Evolutionary conservation across 2,329 filamentous ascomycete species (phyloP), one percentile per base, ranked within the genome.

Genomic region (Knoxdaviesia capensis): DNA sequence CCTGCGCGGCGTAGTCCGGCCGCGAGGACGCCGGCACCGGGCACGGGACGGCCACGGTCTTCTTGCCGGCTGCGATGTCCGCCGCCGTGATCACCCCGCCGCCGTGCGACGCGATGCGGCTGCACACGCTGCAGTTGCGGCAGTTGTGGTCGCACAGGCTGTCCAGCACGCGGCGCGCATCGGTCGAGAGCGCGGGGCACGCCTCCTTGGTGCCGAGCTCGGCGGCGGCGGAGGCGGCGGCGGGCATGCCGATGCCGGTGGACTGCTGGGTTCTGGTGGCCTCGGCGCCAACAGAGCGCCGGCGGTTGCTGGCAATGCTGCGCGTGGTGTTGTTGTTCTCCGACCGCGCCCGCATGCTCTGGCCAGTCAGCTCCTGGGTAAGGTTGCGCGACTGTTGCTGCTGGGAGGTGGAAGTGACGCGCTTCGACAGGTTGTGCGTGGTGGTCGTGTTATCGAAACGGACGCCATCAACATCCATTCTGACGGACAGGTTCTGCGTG

Each of bases 1-100:
- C 38, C 46, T 37, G 20, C 20, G 28, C n/a, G 64, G 54, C 47
- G 3, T 20, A 20, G 33, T 40, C 42, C 11, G 20, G 10, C 57
- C 56, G 74, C 54, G 77, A 70, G 0, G 75, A 78, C 43, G 80
- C 72, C 9, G 78, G 75, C 37, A 78, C 65, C 3, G 79, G 80
- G 31, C 73, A 75, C 31, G 73, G 59, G 38, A 80, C 66, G 38
- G 66, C 69, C 35, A 84, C 62, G 40, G 71, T 69, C 54, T 76
- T 75, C 54, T 74, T 70, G 46, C 60, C 60, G 10, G 52, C 49
- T 8, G 55, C 53, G 9, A 61, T 48, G 39, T 65, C 61, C 4
- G 57, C 49, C 5, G 56, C 48, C 3, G 59, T 59, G 28, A 63
- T 45, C 11, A 51, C 47, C 31, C 55, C 52, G 38, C 57, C 58